These are phyloP conservation scores for Cercospora beticola DNA, from an alignment of 2,329 filamentous ascomycete species.

Conservation along the genomic window DNA sequence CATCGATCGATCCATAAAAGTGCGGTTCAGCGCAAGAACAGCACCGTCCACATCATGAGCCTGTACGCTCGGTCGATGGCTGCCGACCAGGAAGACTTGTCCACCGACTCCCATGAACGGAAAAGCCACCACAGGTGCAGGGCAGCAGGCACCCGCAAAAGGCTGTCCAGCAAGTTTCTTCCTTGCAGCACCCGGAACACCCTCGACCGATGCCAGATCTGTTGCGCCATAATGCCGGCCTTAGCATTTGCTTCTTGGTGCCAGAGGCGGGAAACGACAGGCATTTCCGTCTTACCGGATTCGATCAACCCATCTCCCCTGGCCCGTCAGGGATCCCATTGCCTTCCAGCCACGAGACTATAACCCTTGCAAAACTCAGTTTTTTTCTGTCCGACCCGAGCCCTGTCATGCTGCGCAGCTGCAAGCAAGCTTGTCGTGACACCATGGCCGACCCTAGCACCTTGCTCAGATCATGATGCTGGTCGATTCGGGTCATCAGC, in stretches of 20 bases:
- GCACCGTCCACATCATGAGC: not conserved
- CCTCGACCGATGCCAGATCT: not conserved
- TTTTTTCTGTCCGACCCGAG: not conserved
- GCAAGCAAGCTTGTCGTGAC: not conserved
- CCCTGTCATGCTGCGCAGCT: not conserved
- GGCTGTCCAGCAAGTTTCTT: not conserved
- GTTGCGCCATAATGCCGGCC: slow-evolving; percentile 3
- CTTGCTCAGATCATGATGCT: not conserved
- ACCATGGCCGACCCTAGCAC: not conserved
- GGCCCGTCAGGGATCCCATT: not conserved
- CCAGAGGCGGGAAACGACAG: not conserved
- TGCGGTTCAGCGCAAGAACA: not conserved
- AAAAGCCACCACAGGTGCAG: not conserved
- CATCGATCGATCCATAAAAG: not conserved
- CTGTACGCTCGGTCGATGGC: not conserved
- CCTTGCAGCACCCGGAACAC: not conserved
- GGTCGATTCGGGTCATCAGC: not conserved
- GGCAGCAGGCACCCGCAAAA: not conserved
- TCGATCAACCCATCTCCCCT: not conserved
- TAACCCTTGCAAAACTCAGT: not conserved
- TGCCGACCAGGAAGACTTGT: not conserved
- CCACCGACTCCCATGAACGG: not conserved
- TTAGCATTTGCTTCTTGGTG: not conserved
- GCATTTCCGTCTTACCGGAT: not conserved
- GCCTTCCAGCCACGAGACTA: not conserved